Percentiles rank a stretch among this genome's conserved stretches.
phyloP scores from a whole-genome alignment of 1,284 basidiomycete genomes.

The Puccinia novopanici region DNA sequence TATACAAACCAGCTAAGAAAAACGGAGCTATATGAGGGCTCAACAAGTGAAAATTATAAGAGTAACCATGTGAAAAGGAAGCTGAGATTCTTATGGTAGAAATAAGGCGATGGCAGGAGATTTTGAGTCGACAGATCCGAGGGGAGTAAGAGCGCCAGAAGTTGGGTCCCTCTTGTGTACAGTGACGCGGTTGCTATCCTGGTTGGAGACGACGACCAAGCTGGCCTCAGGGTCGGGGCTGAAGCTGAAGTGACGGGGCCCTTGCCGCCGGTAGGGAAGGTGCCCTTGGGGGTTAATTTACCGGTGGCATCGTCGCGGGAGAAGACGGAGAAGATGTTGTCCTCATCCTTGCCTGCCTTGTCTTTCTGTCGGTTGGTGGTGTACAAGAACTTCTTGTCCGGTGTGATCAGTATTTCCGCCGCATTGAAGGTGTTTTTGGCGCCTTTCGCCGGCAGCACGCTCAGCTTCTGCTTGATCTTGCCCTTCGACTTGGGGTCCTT shows the following conservation, averaged over 20 bases:
- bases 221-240: constrained; percentile 25
- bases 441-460: constrained; percentile 15
- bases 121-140: not conserved
- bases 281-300: not conserved
- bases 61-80: not conserved
- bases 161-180: constrained; percentile 17
- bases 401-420: constrained; percentile 29
- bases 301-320: constrained; percentile 4
- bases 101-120: constrained; percentile 18
- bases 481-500: not conserved
- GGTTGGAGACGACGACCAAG: constrained; percentile 29
- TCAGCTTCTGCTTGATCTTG: not conserved
- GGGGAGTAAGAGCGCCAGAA: constrained; percentile 14
- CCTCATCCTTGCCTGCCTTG: not conserved
- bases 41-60: not conserved
- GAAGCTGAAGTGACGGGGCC: constrained; percentile 26
- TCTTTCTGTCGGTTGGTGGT: constrained; percentile 29
- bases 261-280: constrained; percentile 25
- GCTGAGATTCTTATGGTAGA: not conserved
- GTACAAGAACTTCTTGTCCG: constrained; percentile 43
- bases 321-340: constrained; percentile 39
- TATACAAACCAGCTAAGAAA: too few species aligned
- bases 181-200: constrained; percentile 14
- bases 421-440: constrained; percentile 33
- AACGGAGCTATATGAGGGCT: too few species aligned